Conservation (phyloP, 768 basidiomycete species). For the Pisolithus orientalis region DNA sequence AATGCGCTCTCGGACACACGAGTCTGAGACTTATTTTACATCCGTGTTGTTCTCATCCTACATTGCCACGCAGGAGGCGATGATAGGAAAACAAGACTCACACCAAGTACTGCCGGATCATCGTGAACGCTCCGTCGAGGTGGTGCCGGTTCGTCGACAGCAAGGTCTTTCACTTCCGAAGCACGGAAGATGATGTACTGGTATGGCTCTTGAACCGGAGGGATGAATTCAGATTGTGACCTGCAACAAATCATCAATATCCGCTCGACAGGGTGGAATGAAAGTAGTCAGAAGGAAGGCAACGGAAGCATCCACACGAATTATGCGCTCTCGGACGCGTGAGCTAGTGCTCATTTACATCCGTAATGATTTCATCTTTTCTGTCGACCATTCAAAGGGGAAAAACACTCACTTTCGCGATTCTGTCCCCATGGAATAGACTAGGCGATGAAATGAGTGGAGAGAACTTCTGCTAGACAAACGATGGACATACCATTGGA, state of each 20-base stretch:
- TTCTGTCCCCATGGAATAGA: conserved; percentile 88
- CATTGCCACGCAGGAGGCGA: neutral
- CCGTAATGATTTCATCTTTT: conserved; percentile 34
- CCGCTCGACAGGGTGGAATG: neutral
- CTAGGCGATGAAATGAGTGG: conserved; percentile 22
- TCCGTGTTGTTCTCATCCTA: conserved; percentile 40
- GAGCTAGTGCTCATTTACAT: conserved; percentile 35
- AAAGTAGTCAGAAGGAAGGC: conserved; percentile 52
- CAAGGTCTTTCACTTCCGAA: conserved; percentile 84
- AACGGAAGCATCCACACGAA: conserved; percentile 56
- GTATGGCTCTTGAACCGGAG: conserved; percentile 78
- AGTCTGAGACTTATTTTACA: conserved; percentile 35
- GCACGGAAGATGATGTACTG: conserved; percentile 89
- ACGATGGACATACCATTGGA: conserved; percentile 59
- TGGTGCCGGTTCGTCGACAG: conserved; percentile 64
- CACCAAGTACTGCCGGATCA: conserved; percentile 80
- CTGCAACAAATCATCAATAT: conserved; percentile 34
- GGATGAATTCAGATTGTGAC: conserved; percentile 72
- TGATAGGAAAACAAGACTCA: conserved; percentile 33
- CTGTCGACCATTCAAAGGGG: neutral
- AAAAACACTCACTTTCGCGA: conserved; percentile 55
- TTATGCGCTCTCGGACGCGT: conserved; percentile 38
- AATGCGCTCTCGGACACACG: conserved; percentile 40
- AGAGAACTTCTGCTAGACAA: neutral
- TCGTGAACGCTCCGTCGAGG: conserved; percentile 64